phyloP scores from a whole-genome alignment of 257 asterid genomes.

The Lantana camara region DNA sequence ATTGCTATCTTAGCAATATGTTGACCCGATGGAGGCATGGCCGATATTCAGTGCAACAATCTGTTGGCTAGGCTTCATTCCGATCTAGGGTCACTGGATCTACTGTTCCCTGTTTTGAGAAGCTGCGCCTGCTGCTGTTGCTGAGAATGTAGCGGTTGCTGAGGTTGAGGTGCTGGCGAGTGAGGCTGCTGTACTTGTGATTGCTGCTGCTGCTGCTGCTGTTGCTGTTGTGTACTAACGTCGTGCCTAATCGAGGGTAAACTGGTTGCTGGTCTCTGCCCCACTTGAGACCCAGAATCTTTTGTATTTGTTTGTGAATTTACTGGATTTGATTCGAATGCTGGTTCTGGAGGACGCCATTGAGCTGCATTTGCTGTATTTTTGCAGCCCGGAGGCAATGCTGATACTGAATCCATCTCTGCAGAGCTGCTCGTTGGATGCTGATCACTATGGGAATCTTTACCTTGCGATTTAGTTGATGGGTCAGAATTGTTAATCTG shows the following conservation, averaged over 20 bases:
- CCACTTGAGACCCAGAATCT: constrained; percentile 44
- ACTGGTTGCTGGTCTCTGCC: constrained; percentile 55
- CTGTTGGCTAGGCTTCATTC: constrained; percentile 48
- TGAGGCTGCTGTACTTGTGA: constrained; percentile 49
- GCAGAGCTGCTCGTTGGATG: constrained; percentile 46
- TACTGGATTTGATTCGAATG: constrained; percentile 45
- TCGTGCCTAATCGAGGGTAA: constrained; percentile 52
- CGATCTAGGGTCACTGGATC: constrained; percentile 58
- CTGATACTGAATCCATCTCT: constrained; percentile 50
- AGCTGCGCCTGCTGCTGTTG: constrained; percentile 62
- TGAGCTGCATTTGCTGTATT: too few relatives aligned
- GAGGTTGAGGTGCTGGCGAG: constrained; percentile 39
- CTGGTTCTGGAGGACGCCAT: constrained; percentile 52
- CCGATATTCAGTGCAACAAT: constrained; percentile 34
- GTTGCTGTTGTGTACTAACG: constrained; percentile 49
- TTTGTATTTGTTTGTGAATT: constrained; percentile 43
- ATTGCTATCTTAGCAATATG: constrained; percentile 41
- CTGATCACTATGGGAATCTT: constrained; percentile 53
- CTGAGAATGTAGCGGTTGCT: constrained; percentile 52
- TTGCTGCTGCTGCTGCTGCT: constrained; percentile 34
- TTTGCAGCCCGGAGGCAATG: constrained; percentile 45
- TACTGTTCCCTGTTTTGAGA: constrained; percentile 69
- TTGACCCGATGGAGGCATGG: constrained; percentile 42
- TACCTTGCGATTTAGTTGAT: constrained; percentile 44
- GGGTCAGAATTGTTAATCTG: constrained; percentile 44